A percentile compares a stretch with the other conserved stretches of the same genome.
Evolutionary conservation across 768 basidiomycete genomes (phyloP).

Genomic region (Nidula microcarpa): DNA sequence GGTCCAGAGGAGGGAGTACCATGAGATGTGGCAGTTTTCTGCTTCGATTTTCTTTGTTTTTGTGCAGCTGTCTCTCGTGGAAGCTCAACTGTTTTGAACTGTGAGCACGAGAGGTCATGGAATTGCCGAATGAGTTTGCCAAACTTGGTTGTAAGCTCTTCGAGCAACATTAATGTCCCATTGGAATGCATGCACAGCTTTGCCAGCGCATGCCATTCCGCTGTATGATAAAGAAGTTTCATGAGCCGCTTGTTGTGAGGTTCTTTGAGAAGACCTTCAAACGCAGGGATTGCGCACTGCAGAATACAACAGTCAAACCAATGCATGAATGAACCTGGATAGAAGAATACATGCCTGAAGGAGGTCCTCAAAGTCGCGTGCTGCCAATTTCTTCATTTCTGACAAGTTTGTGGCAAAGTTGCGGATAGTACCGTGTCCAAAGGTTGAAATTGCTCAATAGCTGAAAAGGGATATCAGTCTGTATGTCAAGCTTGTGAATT

Average conservation of each 20-base stretch:
- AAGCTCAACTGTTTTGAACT: slow-evolving; percentile 28
- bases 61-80: slow-evolving; percentile 32
- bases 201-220: slow-evolving; percentile 28
- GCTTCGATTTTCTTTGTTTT: slow-evolving; percentile 4
- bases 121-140: slow-evolving; percentile 28
- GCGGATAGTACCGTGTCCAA: slow-evolving; percentile 16
- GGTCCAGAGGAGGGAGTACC: neutral
- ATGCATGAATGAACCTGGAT: neutral
- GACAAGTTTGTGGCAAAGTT: slow-evolving; percentile 19
- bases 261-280: slow-evolving; percentile 22
- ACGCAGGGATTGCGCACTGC: slow-evolving; percentile 24
- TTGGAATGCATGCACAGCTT: slow-evolving; percentile 29
- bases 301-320: too few relatives aligned
- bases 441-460: slow-evolving; percentile 8
- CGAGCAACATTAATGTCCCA: slow-evolving; percentile 15
- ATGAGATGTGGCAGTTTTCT: too few relatives aligned
- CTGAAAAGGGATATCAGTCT: neutral
- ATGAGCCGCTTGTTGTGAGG: slow-evolving; percentile 7
- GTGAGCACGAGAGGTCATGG: slow-evolving; percentile 14
- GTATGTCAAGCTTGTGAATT: neutral
- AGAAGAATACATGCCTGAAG: slow-evolving; percentile 10
- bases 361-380: slow-evolving; percentile 26
- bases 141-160: slow-evolving; percentile 18
- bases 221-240: slow-evolving; percentile 20
- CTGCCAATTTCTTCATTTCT: slow-evolving; percentile 21